A percentile compares a stretch with the other conserved stretches of the same genome.
phyloP scores from a whole-genome alignment of 768 basidiomycete species.

The Tulasnella sp. region DNA sequence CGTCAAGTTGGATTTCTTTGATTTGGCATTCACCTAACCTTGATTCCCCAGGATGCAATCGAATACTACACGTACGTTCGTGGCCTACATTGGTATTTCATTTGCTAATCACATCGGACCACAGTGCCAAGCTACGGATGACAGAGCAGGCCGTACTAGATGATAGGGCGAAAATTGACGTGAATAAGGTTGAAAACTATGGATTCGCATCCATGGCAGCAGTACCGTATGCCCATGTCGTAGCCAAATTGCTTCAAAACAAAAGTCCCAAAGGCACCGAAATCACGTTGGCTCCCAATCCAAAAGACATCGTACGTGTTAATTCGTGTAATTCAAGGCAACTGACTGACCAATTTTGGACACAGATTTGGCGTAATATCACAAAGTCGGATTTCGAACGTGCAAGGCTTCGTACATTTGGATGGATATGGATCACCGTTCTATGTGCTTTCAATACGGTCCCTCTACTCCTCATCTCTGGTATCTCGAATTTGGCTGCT shows the following conservation, averaged over 20 bases:
- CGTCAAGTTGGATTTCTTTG: not conserved
- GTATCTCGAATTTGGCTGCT: slow-evolving; percentile 72
- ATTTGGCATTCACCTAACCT: not conserved
- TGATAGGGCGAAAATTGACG: slow-evolving; percentile 45
- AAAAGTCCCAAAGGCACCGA: slow-evolving; percentile 64
- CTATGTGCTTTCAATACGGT: slow-evolving; percentile 94
- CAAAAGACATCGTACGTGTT: slow-evolving; percentile 64
- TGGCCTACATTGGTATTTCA: not conserved
- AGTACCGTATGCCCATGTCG: slow-evolving; percentile 68
- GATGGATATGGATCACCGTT: slow-evolving; percentile 61
- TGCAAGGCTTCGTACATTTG: slow-evolving; percentile 51
- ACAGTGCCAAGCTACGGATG: slow-evolving; percentile 36
- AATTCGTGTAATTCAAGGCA: not conserved
- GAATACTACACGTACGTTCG: slow-evolving; percentile 74
- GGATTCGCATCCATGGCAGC: slow-evolving; percentile 77
- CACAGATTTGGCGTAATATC: slow-evolving; percentile 83
- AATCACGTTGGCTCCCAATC: slow-evolving; percentile 70
- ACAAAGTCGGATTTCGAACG: slow-evolving; percentile 55
- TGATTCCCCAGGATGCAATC: slow-evolving; percentile 59
- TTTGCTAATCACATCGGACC: not conserved
- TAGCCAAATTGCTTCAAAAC: slow-evolving; percentile 51
- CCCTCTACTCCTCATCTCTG: slow-evolving; percentile 78
- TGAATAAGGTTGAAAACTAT: slow-evolving; percentile 32
- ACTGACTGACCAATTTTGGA: not conserved
- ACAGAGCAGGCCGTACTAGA: slow-evolving; percentile 65